Percentiles rank a stretch among this genome's conserved stretches.
Evolutionary conservation across 2,329 filamentous ascomycete genomes (phyloP).

Genomic region (Paramyrothecium roridum): DNA sequence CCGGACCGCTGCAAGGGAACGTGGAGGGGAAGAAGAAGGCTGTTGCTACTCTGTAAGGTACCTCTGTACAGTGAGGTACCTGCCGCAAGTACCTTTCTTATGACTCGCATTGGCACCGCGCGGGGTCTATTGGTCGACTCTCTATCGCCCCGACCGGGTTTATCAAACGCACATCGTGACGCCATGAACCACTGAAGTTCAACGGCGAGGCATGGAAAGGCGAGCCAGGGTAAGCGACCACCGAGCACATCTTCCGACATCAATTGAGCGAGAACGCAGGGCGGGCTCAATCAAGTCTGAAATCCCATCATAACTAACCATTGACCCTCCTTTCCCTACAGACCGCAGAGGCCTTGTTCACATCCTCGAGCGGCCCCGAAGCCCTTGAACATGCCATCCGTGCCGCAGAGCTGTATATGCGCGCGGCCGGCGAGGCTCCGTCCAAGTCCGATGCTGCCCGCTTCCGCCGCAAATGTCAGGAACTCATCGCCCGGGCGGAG

Average conservation of each 20-base stretch:
- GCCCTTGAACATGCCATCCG: slow-evolving; percentile 74
- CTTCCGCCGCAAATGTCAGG: slow-evolving; percentile 66
- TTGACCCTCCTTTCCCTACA: slow-evolving; percentile 8
- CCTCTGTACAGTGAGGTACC: no score
- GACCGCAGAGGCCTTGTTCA: slow-evolving; percentile 35
- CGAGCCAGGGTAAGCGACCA: slow-evolving; percentile 29
- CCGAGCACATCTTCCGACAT: not conserved
- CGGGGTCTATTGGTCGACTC: slow-evolving; percentile 2
- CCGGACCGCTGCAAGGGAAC: no score
- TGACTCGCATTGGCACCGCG: not conserved
- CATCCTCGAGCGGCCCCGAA: slow-evolving; percentile 38
- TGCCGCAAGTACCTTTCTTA: no score
- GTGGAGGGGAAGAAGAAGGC: no score
- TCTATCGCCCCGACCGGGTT: slow-evolving; percentile 7
- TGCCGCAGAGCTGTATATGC: slow-evolving; percentile 80
- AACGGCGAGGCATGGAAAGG: slow-evolving; percentile 28
- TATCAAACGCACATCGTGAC: slow-evolving; percentile 8
- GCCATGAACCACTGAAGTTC: slow-evolving; percentile 17
- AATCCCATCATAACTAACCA: no score
- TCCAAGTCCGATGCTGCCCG: slow-evolving; percentile 60
- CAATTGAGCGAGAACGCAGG: no score
- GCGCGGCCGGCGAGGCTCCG: slow-evolving; percentile 62
- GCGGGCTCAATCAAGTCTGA: no score
- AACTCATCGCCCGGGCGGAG: slow-evolving; percentile 71
- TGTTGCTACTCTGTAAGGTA: no score